A percentile compares a stretch with the other conserved stretches of the same genome.
These are phyloP conservation scores for Russula sp. DNA, from an alignment of 768 basidiomycete species.

Conservation along the genomic window DNA sequence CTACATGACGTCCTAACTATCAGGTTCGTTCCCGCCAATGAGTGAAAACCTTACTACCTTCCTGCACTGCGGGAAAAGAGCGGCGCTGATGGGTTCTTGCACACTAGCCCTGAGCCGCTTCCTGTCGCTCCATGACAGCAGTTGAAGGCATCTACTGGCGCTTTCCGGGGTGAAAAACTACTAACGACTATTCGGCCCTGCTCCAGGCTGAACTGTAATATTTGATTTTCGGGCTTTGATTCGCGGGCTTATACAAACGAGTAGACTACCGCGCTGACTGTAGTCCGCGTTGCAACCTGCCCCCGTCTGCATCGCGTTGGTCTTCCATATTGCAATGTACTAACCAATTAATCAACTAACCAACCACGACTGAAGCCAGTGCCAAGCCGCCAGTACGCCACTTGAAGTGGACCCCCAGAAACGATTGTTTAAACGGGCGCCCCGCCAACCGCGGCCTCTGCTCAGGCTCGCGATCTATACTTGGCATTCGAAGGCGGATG, in stretches of 20 bases:
- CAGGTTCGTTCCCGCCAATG: neutral
- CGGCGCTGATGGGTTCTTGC: neutral
- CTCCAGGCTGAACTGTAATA: neutral
- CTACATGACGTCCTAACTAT: neutral
- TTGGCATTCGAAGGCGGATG: neutral
- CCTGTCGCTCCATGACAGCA: neutral
- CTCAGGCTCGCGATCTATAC: neutral
- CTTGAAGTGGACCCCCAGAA: neutral
- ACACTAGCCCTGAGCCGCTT: neutral
- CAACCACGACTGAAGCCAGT: neutral
- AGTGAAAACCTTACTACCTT: neutral
- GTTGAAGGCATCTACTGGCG: neutral
- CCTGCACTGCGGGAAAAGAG: neutral
- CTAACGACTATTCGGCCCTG: neutral
- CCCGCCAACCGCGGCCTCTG: neutral
- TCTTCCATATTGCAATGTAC: neutral
- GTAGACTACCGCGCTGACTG: neutral
- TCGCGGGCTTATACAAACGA: neutral
- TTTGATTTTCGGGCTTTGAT: neutral
- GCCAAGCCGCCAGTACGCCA: neutral
- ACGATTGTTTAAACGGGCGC: neutral
- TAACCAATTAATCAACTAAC: neutral
- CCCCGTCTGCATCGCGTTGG: neutral
- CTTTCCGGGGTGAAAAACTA: too few species aligned
- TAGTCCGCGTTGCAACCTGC: neutral